Percentiles rank a stretch among this genome's conserved stretches.
These are phyloP conservation scores for Amphicarpaea edgeworthii DNA, from an alignment of 306 rosid species.

Conservation along the genomic window DNA sequence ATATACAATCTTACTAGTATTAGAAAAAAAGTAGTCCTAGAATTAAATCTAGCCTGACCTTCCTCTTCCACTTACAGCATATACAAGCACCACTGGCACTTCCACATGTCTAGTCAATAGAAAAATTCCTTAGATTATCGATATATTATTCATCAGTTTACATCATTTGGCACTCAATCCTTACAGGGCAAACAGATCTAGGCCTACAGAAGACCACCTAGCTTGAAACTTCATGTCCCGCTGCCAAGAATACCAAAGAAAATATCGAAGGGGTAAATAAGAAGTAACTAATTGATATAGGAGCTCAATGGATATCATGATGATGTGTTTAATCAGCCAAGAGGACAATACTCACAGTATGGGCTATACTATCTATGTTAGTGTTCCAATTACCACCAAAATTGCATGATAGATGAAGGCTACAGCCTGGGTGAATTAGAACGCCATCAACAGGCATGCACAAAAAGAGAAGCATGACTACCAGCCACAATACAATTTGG, in stretches of 20 bases:
- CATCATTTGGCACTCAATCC: constrained; percentile 31
- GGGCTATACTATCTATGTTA: constrained; percentile 26
- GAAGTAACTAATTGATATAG: constrained; percentile 17
- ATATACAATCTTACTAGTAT: constrained; percentile 2
- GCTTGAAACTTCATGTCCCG: constrained; percentile 36
- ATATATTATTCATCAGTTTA: constrained; percentile 32
- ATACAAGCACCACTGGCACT: constrained; percentile 29
- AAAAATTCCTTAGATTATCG: constrained; percentile 34
- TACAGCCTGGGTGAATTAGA: constrained; percentile 11
- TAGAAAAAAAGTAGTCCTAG: constrained; percentile 13
- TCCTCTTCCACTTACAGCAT: constrained; percentile 40
- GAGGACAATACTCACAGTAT: constrained; percentile 29
- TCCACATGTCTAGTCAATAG: constrained; percentile 21
- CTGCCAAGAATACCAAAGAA: constrained; percentile 41
- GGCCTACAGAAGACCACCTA: constrained; percentile 38
- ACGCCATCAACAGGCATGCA: constrained; percentile 27
- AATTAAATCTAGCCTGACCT: constrained; percentile 39
- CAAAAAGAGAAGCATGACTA: constrained; percentile 25
- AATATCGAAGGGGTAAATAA: constrained; percentile 31
- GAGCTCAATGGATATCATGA: constrained; percentile 39
- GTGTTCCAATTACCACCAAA: constrained; percentile 13
- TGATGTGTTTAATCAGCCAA: constrained; percentile 39
- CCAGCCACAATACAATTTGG: constrained; percentile 22
- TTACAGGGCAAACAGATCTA: constrained; percentile 36
- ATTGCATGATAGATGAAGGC: constrained; percentile 24